Conservation (phyloP, 2,329 filamentous ascomycete genomes). For the Aciculosporium take region DNA sequence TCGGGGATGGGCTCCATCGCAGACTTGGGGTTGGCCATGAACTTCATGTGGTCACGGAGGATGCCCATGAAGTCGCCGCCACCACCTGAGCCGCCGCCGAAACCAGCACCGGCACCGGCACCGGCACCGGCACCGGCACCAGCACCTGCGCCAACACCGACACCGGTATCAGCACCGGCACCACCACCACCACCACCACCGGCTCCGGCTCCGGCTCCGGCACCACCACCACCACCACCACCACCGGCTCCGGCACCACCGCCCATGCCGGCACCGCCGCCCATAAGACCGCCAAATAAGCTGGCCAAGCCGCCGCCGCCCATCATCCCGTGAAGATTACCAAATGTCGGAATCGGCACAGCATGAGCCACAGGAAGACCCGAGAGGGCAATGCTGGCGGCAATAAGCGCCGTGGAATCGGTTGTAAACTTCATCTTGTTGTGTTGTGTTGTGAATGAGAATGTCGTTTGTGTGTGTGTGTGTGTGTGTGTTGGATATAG, state of each 20-base stretch:
- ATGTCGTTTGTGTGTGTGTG: neutral
- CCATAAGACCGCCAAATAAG: too few relatives aligned
- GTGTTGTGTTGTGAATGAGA: too few relatives aligned
- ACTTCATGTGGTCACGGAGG: conserved; percentile 1
- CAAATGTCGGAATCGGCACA: neutral
- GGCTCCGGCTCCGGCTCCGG: too few relatives aligned
- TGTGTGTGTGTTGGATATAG: too few relatives aligned
- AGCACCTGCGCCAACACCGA: neutral
- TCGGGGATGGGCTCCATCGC: conserved; percentile 2
- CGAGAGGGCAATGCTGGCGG: neutral
- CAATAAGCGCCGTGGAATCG: neutral
- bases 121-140: neutral
- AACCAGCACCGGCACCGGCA: neutral
- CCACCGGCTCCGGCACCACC: neutral
- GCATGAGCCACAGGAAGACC: neutral
- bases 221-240: neutral
- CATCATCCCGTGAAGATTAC: too few relatives aligned
- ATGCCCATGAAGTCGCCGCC: neutral
- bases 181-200: neutral
- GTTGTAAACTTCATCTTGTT: too few relatives aligned
- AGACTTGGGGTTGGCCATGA: neutral
- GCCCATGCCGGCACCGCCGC: neutral
- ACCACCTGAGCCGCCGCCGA: neutral
- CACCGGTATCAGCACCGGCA: neutral
- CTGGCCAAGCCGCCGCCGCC: too few relatives aligned